Conservation (phyloP, 768 basidiomycete genomes). For the Leccinum boreale region DNA sequence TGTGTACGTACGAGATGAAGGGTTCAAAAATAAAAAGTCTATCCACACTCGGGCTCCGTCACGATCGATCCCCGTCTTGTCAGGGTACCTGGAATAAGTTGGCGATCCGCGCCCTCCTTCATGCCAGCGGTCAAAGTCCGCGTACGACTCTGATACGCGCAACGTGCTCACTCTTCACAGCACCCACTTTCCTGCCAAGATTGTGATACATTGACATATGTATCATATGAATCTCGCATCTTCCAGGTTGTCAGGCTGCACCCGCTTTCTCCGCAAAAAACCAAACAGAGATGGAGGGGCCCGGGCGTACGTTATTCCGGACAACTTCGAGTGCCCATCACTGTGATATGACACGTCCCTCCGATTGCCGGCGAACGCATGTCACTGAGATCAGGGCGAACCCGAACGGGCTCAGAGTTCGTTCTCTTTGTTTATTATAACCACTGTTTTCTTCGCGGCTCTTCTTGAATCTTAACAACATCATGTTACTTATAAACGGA, state of each 20-base stretch:
- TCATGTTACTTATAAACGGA: neutral
- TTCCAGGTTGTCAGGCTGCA: neutral
- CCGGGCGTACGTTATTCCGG: neutral
- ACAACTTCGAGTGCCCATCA: neutral
- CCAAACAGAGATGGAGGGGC: neutral
- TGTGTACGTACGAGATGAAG: neutral
- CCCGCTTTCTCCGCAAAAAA: neutral
- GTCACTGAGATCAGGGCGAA: neutral
- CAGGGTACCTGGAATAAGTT: constrained; percentile 5
- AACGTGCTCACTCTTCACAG: neutral
- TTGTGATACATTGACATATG: neutral
- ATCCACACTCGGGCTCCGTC: neutral
- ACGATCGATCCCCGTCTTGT: neutral
- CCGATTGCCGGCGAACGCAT: neutral
- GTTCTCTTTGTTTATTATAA: neutral
- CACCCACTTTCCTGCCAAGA: neutral
- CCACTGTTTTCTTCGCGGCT: neutral
- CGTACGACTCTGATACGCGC: neutral
- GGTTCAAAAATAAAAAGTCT: neutral
- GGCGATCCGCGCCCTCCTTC: constrained; percentile 15
- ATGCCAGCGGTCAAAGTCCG: constrained; percentile 2
- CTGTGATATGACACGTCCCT: neutral
- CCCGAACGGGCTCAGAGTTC: neutral
- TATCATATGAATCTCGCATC: neutral
- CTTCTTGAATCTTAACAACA: neutral